Evolutionary conservation across 2,329 filamentous ascomycete genomes (phyloP).

Genomic region (Simplicillium sp.): DNA sequence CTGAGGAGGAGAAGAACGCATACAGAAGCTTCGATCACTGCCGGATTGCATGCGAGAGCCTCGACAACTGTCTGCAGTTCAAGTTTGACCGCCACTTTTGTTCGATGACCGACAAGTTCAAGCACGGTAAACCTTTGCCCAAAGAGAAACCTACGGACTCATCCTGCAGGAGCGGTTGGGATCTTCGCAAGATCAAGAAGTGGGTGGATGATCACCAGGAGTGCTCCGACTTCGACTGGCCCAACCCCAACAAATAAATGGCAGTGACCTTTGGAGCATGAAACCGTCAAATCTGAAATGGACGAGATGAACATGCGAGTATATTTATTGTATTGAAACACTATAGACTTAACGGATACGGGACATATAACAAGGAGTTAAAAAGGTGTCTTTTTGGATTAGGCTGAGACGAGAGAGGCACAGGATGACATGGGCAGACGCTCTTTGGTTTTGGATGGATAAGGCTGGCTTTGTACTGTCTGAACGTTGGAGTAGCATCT

Average conservation of each 20-base stretch:
- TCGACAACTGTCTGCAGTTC: slow-evolving; percentile 29
- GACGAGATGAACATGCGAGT: slow-evolving; percentile 24
- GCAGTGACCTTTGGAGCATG: no score
- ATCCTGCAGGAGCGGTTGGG: background rate
- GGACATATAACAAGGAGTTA: no score
- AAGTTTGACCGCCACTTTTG: slow-evolving; percentile 29
- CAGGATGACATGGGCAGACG: no score
- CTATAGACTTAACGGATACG: no score
- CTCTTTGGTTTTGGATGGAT: no score
- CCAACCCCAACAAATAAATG: slow-evolving; percentile 15
- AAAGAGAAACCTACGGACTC: no score
- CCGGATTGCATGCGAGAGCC: slow-evolving; percentile 29
- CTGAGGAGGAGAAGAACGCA: slow-evolving; percentile 27
- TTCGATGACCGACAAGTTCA: slow-evolving; percentile 22
- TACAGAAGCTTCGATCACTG: slow-evolving; percentile 33
- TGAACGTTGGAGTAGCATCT: no score
- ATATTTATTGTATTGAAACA: no score
- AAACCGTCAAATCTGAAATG: slow-evolving; percentile 22
- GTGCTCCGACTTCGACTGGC: no score
- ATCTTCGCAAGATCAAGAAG: background rate
- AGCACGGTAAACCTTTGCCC: slow-evolving; percentile 24
- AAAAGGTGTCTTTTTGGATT: no score
- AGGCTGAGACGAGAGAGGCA: no score
- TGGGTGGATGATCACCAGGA: background rate
- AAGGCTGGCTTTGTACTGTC: no score